phyloP scores from a whole-genome alignment of 179 eudicot species.

The Spergularia azorica region DNA sequence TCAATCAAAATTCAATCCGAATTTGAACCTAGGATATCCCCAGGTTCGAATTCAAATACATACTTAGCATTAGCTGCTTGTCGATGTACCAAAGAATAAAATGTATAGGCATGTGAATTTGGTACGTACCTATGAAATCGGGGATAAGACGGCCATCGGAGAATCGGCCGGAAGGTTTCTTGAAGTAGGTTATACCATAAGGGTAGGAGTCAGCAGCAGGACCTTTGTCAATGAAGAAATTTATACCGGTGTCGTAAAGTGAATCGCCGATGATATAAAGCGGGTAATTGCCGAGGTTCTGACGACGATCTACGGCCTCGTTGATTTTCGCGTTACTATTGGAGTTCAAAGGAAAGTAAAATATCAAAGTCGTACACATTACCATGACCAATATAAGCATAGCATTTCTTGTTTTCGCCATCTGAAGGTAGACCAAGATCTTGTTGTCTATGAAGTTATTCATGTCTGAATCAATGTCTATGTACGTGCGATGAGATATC shows the following conservation, averaged over 20 bases:
- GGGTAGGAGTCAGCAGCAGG: slow-evolving; percentile 22
- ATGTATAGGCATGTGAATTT: too few species aligned
- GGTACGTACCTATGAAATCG: slow-evolving; percentile 31
- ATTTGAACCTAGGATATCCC: too few species aligned
- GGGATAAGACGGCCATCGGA: slow-evolving; percentile 37
- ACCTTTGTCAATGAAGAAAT: slow-evolving; percentile 1
- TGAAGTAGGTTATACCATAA: slow-evolving; percentile 37
- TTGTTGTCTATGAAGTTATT: not conserved
- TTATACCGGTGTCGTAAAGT: slow-evolving; percentile 34
- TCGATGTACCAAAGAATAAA: too few species aligned
- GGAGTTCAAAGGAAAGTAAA: slow-evolving; percentile 11
- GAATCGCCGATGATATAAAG: slow-evolving; percentile 40
- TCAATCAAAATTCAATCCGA: not conserved
- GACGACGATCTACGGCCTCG: not conserved
- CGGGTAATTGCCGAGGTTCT: slow-evolving; percentile 7
- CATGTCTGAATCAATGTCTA: too few species aligned
- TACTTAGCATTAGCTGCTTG: too few species aligned
- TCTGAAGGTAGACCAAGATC: not conserved
- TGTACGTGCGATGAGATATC: too few species aligned
- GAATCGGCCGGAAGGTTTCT: slow-evolving; percentile 30
- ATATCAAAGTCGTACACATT: slow-evolving; percentile 5
- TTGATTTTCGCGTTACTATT: not conserved
- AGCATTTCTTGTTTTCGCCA: not conserved
- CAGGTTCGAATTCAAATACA: too few species aligned
- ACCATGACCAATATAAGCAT: slow-evolving; percentile 7